A percentile compares a stretch with the other conserved stretches of the same genome.
Conservation (phyloP, 2,329 filamentous ascomycete species). For the Huntiella omanensis region DNA sequence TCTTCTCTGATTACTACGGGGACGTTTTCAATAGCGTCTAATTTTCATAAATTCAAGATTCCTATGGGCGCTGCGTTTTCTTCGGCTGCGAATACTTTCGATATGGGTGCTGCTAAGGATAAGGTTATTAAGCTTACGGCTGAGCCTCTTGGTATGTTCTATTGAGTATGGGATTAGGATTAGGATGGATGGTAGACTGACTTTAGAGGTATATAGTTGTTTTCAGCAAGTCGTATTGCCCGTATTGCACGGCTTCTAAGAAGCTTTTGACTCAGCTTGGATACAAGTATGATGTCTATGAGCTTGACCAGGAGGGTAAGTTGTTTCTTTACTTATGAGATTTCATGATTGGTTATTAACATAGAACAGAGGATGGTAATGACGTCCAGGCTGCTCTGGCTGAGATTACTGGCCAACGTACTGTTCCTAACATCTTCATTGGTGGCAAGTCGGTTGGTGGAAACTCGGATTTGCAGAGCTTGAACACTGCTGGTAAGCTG, state of each 20-base stretch:
- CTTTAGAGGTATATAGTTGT: constrained; percentile 37
- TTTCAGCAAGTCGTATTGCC: constrained; percentile 95
- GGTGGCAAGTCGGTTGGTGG: constrained; percentile 80
- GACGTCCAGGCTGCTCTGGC: constrained; percentile 69
- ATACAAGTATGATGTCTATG: constrained; percentile 56
- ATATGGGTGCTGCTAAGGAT: constrained; percentile 65
- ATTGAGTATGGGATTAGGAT: background rate
- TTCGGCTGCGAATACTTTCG: constrained; percentile 32
- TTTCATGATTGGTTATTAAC: background rate
- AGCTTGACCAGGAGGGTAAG: constrained; percentile 72
- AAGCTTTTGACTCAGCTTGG: constrained; percentile 46
- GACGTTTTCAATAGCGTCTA: too few species aligned
- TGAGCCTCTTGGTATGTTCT: constrained; percentile 23
- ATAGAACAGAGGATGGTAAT: constrained; percentile 52
- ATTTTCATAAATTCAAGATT: background rate
- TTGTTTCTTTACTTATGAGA: constrained; percentile 14
- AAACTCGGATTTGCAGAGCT: constrained; percentile 62
- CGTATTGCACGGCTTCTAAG: constrained; percentile 75
- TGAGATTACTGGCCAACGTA: constrained; percentile 64
- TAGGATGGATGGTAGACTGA: background rate
- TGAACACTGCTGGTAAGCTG: constrained; percentile 30
- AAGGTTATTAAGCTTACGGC: constrained; percentile 79
- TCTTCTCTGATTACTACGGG: too few species aligned
- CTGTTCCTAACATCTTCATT: constrained; percentile 95
- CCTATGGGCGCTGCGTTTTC: constrained; percentile 9